Evolutionary conservation across 495 filamentous ascomycete genomes (phyloP), one percentile per base, ranked within the genome.

Genomic region (Penicillium samsonianum): DNA sequence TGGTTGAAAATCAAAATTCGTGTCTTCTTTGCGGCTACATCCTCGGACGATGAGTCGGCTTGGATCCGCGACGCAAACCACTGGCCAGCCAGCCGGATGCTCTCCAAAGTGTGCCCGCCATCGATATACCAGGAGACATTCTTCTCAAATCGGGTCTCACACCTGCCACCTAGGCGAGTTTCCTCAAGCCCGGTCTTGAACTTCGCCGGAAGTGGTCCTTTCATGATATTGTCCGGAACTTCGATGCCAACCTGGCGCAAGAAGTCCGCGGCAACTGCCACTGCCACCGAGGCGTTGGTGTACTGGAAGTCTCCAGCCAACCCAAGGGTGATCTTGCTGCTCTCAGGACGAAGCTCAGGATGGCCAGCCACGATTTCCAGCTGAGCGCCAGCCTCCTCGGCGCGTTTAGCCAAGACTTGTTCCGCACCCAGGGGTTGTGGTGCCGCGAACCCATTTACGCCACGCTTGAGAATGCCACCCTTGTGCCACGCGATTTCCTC

Each of bases 401-500:
- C 94, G 38, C 95, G 82, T 31, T 87, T 68, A 28, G 77, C 60
- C 12, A 98, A 72, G 7, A 98, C 91, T 23, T 80, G 70, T 47
- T 87, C 70, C 0, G 92, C 94, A 12, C 66, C 73, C 2, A 80
- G 70, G 0, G 78, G 74, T 68, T 98, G 94, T 16, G 84, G 83
- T 11, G 89, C 84, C 1, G 87, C 90, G 53, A 96, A 94, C 3
- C 84, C 88, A 9, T 84, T 81, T 11, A 78, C 77, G 0, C 82
- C 85, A 2, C 68, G 23, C 69, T 98, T 98, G 76, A 96, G 87
- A 50, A 98, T 93, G 12, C 94, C 94, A 12, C 83, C 90, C 70
- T 98, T 98, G 66, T 98, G 93, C 94, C 95, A 98, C 4, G 95
- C 93, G 58, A 98, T 98, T 60, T 92, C 81, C 47, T 92, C 89